Base-by-base conservation (phyloP, 768 basidiomycete genomes). In the Lactarius psammicola region DNA sequence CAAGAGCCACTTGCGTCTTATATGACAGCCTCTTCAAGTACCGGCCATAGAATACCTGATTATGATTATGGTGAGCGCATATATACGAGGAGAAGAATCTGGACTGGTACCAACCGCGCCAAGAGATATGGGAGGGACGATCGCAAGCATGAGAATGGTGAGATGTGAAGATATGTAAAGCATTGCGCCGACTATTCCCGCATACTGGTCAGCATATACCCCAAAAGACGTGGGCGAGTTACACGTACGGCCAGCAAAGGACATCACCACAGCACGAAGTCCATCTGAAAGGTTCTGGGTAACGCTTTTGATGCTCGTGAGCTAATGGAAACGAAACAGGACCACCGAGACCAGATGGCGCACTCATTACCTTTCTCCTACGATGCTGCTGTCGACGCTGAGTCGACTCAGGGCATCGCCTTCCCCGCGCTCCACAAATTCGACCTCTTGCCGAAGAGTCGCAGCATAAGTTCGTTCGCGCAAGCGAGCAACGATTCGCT, bases 351-450 rank as follows among this genome's bases (percentile, higher is more conserved):
- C 6, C 31, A 51, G 60, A n/a, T 15, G 31, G 20, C 17, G 15
- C 15, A 28, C 0, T 33, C 30, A n/a, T 63, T 34, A 91, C 92
- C 91, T 93, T 78, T 94, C 94, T 51, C 96, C 96, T 49, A 98
- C 92, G 69, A 98, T 92, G 69, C 87, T 92, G 7, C 92, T 92
- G 74, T 99, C 96, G 1, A 89, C 89, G 64, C 91, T 94, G 36
- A 98, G 80, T 62, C 96, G 80, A 75, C 94, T 95, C 53, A 98
- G 79, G 10, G 97, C 91, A 74, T 99, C 96, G 9, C 96, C 96
- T 67, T 95, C 94, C 2, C 93, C 93, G 42, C 84, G 85, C 75
- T 97, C 95, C 7, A 95, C 92, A 75, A 87, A 95, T 74, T 96
- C 94, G 31, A 96, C 89, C 75, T 98, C 95, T 76, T 97, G 94